Base-by-base conservation (phyloP, 495 filamentous ascomycete genomes). In the Trichoderma asperelloides region DNA sequence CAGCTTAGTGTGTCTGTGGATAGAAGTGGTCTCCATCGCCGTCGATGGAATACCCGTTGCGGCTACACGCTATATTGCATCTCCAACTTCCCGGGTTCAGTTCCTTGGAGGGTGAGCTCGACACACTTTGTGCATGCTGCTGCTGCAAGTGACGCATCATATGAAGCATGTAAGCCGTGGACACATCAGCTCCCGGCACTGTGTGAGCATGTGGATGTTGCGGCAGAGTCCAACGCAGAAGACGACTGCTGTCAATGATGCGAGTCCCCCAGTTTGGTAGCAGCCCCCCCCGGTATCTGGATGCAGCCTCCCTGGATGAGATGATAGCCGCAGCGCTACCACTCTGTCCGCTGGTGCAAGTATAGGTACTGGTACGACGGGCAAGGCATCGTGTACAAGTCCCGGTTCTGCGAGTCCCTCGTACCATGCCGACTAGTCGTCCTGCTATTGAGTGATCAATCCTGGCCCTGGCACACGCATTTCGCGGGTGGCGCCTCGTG, bases 171-270 rank as follows among this genome's bases (percentile, higher is more conserved):
- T 30, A 60, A 60, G 55, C 27, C 55, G 55, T 60, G 55, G n/a
- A 13, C 27, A 27, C 13, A 28, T 28, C 55, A 25, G 23, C 23
- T 12, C 12, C 55, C 25, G 55, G 25, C 55, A 60, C 55, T 60
- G 55, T 60, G 55, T 60, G 55, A 11, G 21, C 27, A 30, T 60
- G 55, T 60, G 55, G 12, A 16, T 13, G 21, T 60, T 25, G 4
- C 55, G 1, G 16, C 28, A 30, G 23, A 25, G 55, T 60, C 55
- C 55, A 21, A 60, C 27, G 27, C 55, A 30, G 55, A 27, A 60
- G 27, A 60, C 27, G 12, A 60, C 27, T 60, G 55, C 55, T 60
- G 55, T 60, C 55, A 60, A 60, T 28, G 55, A n/a, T 60, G 55
- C 27, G 27, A 27, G 27, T 30, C 55, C 27, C 27, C 55, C 27